Conservation (phyloP, 441 rosid species). For the Codiaeum variegatum region DNA sequence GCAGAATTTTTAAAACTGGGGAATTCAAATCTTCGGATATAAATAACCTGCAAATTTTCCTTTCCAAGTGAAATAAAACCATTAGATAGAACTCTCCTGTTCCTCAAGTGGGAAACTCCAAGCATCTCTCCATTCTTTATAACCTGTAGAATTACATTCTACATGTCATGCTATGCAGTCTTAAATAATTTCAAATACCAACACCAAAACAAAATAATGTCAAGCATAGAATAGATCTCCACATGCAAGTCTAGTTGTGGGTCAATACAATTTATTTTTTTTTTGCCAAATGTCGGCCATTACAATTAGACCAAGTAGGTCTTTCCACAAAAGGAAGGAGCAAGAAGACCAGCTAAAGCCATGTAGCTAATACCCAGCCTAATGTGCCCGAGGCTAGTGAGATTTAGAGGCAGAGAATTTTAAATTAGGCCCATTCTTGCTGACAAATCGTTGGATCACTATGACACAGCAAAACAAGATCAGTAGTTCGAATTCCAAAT, state of each 20-base stretch:
- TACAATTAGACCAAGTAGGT: not conserved
- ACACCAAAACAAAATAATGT: not conserved
- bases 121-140: constrained; percentile 99
- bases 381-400: not conserved
- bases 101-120: constrained; percentile 95
- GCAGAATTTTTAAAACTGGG: constrained; percentile 12
- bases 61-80: constrained; percentile 90
- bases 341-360: constrained; percentile 6
- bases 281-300: not conserved
- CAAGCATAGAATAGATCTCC: not conserved
- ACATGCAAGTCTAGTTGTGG: not conserved
- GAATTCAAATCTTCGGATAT: constrained; percentile 21
- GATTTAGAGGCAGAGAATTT: not conserved
- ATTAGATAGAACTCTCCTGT: constrained; percentile 87
- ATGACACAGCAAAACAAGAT: not conserved
- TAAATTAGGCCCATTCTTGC: constrained; percentile 6
- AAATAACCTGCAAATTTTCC: constrained; percentile 81
- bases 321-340: not conserved
- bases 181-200: not conserved
- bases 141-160: constrained; percentile 50
- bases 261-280: too few species aligned
- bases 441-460: not conserved
- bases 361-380: not conserved
- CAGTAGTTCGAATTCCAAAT: too few species aligned
- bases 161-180: constrained; percentile 6